These are phyloP conservation scores for Colletotrichum brevisporum DNA, from an alignment of 2,329 filamentous ascomycete species.

Conservation along the genomic window DNA sequence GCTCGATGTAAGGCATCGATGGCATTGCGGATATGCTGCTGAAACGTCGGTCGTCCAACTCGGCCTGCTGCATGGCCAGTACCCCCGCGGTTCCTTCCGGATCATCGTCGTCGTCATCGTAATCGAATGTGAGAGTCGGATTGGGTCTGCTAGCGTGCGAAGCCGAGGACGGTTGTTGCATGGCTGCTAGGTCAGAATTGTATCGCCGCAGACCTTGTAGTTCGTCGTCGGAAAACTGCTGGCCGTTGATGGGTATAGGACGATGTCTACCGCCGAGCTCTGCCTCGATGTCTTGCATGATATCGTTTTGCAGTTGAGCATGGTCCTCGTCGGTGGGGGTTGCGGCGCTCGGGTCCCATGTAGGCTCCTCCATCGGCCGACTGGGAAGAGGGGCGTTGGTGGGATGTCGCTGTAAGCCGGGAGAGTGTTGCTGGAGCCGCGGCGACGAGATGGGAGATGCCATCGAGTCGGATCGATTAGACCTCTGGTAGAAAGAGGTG, in stretches of 20 bases:
- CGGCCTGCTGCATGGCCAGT: constrained; percentile 86
- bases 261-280: constrained; percentile 61
- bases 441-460: constrained; percentile 63
- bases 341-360: constrained; percentile 56
- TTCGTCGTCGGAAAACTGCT: constrained; percentile 60
- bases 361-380: constrained; percentile 62
- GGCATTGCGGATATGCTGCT: constrained; percentile 55
- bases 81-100: constrained; percentile 88
- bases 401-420: constrained; percentile 68
- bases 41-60: constrained; percentile 79
- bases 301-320: constrained; percentile 59
- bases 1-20: constrained; percentile 64
- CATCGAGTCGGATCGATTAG: constrained; percentile 65
- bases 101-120: constrained; percentile 82
- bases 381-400: constrained; percentile 73
- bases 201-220: constrained; percentile 63
- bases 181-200: constrained; percentile 61
- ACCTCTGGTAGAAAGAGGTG: constrained; percentile 59
- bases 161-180: constrained; percentile 53
- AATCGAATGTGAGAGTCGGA: constrained; percentile 53
- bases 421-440: constrained; percentile 57
- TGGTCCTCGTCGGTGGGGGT: constrained; percentile 48
- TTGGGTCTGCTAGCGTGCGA: constrained; percentile 56
- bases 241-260: constrained; percentile 60
- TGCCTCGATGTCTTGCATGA: constrained; percentile 72